phyloP scores from a whole-genome alignment of 768 basidiomycete species.

The Leccinum ochraceum region DNA sequence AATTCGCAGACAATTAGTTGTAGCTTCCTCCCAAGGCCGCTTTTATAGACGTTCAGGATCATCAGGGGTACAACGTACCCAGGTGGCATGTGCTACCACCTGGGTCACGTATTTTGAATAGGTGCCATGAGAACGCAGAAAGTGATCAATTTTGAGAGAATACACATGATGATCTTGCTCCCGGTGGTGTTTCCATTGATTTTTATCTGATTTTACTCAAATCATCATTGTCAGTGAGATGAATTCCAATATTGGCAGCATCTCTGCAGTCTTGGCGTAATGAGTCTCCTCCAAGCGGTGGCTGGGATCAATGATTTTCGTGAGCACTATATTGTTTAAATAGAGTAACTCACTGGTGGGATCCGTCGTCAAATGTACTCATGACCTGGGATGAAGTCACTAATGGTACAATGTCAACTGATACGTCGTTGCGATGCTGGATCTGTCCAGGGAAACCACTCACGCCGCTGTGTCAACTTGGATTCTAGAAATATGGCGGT shows the following conservation, averaged over 20 bases:
- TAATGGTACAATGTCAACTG: neutral
- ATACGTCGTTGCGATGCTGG: neutral
- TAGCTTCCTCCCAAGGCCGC: neutral
- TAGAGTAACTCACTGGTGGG: neutral
- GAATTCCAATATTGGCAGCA: neutral
- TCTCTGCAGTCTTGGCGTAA: neutral
- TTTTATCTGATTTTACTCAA: neutral
- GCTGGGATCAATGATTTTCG: slow-evolving; percentile 2
- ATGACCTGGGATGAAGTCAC: slow-evolving; percentile 4
- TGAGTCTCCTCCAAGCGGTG: neutral
- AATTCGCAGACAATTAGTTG: neutral
- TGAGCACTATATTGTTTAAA: neutral
- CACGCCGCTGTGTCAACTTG: neutral
- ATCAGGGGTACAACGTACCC: neutral
- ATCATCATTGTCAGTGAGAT: neutral
- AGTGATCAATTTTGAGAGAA: neutral
- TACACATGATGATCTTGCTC: neutral
- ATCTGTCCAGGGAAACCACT: slow-evolving; percentile 5
- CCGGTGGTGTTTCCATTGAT: neutral
- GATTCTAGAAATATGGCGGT: neutral
- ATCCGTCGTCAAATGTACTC: neutral
- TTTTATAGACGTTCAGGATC: slow-evolving; percentile 14
- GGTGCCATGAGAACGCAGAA: slow-evolving; percentile 6
- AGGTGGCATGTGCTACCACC: slow-evolving; percentile 14
- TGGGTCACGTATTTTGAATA: slow-evolving; percentile 3